Evolutionary conservation across 176 grass and related monocot genomes (phyloP), one percentile per base, ranked within the genome.

Genomic region (Oryza glaberrima): DNA sequence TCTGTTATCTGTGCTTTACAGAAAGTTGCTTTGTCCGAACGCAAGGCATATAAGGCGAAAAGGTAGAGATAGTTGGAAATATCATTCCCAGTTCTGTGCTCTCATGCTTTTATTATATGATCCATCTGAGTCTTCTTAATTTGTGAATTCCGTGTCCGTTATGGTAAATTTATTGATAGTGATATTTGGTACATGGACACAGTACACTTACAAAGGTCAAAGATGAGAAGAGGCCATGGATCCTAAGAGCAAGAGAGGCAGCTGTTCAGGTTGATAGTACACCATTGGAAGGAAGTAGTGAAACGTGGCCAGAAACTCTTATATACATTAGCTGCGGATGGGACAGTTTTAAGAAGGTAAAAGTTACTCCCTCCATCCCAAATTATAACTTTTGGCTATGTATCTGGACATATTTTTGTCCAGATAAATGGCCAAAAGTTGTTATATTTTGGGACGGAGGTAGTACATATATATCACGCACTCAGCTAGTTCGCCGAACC

Each of bases 301-400:
- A 82, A 88, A 90, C 78, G 43, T 98, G 93, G 91, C 91, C 96
- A 51, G 75, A 83, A 77, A 98, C 91, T 38, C 89, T 98, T 77
- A 88, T 98, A 87, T 98, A 95, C 83, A 98, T 98, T 82, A 98
- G 96, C 65, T 98, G 93, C 68, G 93, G 96, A 68, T 98, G 96
- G 96, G 93, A 98, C 81, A 95, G 93, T 80, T 98, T 98, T 87
- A 98, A 94, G 85, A 88, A 95, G 91, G 96, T 98, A 84, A 28
- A 8, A 46, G 38, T 74, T 38, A 38, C 36, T 38, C 36, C 36
- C 36, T 38, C 36, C 36, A 38, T 38, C 36, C 36, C 36, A 38
- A 7, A 38, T 6, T 38, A 38, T 38, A 38, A 38, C 36, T 38
- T 38, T 38, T 38, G 36, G 36, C 36, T 38, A 38, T 38, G 5